Evolutionary conservation across 345 rosid species (phyloP), one percentile per base, ranked within the genome.

Genomic region (Eucalyptus albens): DNA sequence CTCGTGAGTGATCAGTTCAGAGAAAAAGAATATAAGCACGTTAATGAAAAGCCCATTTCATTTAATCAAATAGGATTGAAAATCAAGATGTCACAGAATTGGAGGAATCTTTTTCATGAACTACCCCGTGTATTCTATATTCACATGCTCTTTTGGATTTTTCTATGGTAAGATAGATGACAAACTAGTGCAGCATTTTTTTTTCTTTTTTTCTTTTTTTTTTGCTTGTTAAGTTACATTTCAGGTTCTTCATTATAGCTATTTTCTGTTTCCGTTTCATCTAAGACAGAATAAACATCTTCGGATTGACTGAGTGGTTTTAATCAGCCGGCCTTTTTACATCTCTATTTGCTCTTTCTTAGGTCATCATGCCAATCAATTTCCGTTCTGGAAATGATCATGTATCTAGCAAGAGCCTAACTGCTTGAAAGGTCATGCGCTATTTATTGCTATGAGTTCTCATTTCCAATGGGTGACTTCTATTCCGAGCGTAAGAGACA

Each of bases 1-100:
- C 4, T 47, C 0, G 49, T 47, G 49, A 47, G 0, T 0, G 4
- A 45, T 45, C 47, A 10, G 1, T 4, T 10, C 49, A 45, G 0
- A 9, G 4, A 45, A 45, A 45, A 45, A 45, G 3, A 45, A 1
- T 45, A 45, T 45, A 45, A 1, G 49, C 1, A 0, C 1, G 12
- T 45, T 4, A 0, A 45, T 45, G 1, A 45, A 45, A 47, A 47
- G 2, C 4, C 4, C 13, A 11, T 47, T 47, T 11, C 13, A 47
- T 47, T 47, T 47, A 47, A 47, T 47, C 0, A 47, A 47, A 47
- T 0, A 11, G 4, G 49, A 1, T 47, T 2, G 1, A 47, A 47
- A 47, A 47, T 47, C 4, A 47, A 0, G 13, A 47, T 10, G 1
- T 11, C 49, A 3, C 1, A 69, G 13, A 16, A 16, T 67, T n/a